Percentiles rank a stretch among this genome's conserved stretches.
These are phyloP conservation scores for Aspergillus sclerotialis DNA, from an alignment of 2,329 filamentous ascomycete genomes.

Conservation along the genomic window DNA sequence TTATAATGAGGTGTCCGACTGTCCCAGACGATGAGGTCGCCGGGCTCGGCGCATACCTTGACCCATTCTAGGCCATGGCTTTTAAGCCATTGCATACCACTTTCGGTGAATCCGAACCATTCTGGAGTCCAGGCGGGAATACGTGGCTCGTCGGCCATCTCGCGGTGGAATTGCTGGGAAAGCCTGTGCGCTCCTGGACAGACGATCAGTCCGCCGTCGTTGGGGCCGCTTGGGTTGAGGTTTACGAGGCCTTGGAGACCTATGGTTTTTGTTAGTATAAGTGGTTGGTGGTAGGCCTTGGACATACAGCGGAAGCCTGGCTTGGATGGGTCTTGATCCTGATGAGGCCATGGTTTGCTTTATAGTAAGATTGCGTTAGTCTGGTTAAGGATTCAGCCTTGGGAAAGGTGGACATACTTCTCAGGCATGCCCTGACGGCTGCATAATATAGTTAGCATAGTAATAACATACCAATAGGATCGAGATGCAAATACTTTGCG, in stretches of 20 bases:
- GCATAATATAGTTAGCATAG: no score
- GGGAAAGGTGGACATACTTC: no score
- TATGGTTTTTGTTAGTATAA: not conserved
- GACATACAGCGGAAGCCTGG: conserved; percentile 43
- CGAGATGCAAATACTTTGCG: no score
- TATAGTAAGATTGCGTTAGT: conserved; percentile 12
- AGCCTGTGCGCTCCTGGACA: conserved; percentile 24
- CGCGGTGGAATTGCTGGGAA: conserved; percentile 24
- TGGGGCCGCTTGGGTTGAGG: conserved; percentile 26
- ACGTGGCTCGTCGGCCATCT: conserved; percentile 20
- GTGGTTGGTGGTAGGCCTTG: not conserved
- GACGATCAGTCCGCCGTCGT: conserved; percentile 34
- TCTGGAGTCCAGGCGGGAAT: conserved; percentile 21
- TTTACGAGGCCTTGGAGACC: conserved; percentile 44
- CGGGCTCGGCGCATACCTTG: conserved; percentile 38
- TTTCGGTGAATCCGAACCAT: conserved; percentile 23
- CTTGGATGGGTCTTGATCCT: conserved; percentile 39
- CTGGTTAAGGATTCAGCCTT: no score
- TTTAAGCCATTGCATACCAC: conserved; percentile 27
- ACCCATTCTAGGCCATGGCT: conserved; percentile 21
- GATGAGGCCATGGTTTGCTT: conserved; percentile 42
- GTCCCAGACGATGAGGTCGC: conserved; percentile 40
- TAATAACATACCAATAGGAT: no score
- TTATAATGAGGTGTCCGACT: conserved; percentile 35
- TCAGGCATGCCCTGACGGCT: no score